phyloP scores from a whole-genome alignment of 2,329 filamentous ascomycete species.

The Corinectria fuckeliana region DNA sequence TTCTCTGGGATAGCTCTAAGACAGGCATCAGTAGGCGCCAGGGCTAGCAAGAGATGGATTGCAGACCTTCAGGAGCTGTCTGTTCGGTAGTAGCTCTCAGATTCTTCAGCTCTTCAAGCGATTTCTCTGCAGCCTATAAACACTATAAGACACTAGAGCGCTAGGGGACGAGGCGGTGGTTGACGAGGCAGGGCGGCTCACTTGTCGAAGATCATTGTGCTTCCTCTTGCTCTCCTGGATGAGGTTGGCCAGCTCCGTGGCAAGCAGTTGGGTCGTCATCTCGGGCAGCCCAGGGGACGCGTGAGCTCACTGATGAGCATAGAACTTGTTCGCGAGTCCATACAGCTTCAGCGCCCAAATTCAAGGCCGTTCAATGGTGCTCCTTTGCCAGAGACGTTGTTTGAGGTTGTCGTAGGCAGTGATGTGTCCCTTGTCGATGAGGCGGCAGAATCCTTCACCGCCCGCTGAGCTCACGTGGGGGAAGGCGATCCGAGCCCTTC shows the following conservation, averaged over 20 bases:
- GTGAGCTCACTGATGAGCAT: constrained; percentile 37
- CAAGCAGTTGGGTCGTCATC: constrained; percentile 92
- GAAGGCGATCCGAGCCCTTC: constrained; percentile 3
- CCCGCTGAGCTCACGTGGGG: constrained; percentile 36
- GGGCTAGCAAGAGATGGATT: constrained; percentile 21
- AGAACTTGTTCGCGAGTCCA: constrained; percentile 30
- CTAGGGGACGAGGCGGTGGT: neutral
- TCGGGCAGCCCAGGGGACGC: constrained; percentile 44
- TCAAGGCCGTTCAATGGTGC: constrained; percentile 24
- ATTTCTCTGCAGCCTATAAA: constrained; percentile 85
- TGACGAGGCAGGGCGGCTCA: constrained; percentile 46
- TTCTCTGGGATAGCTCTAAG: constrained; percentile 79
- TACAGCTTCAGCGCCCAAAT: constrained; percentile 32
- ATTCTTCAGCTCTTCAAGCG: constrained; percentile 82
- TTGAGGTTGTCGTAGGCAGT: constrained; percentile 30
- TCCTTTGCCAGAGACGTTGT: constrained; percentile 22
- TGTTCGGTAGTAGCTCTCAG: constrained; percentile 44
- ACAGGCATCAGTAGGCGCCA: constrained; percentile 28
- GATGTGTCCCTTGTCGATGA: constrained; percentile 42
- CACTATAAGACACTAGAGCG: constrained; percentile 5
- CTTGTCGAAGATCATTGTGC: constrained; percentile 86
- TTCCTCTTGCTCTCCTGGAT: constrained; percentile 97
- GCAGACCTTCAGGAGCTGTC: constrained; percentile 47
- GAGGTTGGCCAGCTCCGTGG: constrained; percentile 86
- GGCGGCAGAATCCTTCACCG: constrained; percentile 41